phyloP scores from a whole-genome alignment of 2,329 filamentous ascomycete species.

The Bimuria novae-zelandiae region DNA sequence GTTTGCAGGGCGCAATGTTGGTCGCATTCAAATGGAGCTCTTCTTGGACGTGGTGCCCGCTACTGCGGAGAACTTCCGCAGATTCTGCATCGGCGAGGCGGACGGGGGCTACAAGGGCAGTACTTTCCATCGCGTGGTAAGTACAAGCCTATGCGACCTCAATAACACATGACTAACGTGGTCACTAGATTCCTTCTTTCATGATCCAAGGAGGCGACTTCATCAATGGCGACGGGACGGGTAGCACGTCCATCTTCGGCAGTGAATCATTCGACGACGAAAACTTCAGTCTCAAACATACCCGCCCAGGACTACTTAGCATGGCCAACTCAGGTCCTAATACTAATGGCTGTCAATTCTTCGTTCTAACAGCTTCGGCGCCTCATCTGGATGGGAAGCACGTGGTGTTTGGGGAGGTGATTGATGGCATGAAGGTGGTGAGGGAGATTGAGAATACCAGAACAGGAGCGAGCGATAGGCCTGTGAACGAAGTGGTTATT shows the following conservation, averaged over 20 bases:
- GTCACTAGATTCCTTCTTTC: conserved; percentile 68
- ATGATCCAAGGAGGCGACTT: conserved; percentile 84
- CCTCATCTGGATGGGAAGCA: conserved; percentile 46
- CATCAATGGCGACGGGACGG: conserved; percentile 85
- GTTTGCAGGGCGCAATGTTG: conserved; percentile 54
- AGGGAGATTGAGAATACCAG: conserved; percentile 86
- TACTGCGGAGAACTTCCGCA: conserved; percentile 79
- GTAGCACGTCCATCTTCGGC: conserved; percentile 85
- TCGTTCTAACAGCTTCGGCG: conserved; percentile 79
- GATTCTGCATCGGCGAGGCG: conserved; percentile 74
- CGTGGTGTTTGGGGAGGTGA: conserved; percentile 69
- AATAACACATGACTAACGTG: neutral
- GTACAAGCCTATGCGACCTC: too few species aligned
- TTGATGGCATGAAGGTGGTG: conserved; percentile 84
- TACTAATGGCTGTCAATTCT: conserved; percentile 88
- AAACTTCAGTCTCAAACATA: conserved; percentile 86
- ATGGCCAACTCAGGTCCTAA: conserved; percentile 57
- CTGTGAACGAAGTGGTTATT: conserved; percentile 3
- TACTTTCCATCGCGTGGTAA: conserved; percentile 82
- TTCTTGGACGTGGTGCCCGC: conserved; percentile 82
- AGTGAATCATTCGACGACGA: conserved; percentile 84
- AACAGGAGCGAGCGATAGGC: conserved; percentile 45
- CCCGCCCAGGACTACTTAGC: conserved; percentile 66
- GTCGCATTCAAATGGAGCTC: conserved; percentile 83
- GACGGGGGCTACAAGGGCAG: conserved; percentile 80